These are phyloP conservation scores for Ramalina intermedia DNA, from an alignment of 495 filamentous ascomycete genomes.

Conservation along the genomic window DNA sequence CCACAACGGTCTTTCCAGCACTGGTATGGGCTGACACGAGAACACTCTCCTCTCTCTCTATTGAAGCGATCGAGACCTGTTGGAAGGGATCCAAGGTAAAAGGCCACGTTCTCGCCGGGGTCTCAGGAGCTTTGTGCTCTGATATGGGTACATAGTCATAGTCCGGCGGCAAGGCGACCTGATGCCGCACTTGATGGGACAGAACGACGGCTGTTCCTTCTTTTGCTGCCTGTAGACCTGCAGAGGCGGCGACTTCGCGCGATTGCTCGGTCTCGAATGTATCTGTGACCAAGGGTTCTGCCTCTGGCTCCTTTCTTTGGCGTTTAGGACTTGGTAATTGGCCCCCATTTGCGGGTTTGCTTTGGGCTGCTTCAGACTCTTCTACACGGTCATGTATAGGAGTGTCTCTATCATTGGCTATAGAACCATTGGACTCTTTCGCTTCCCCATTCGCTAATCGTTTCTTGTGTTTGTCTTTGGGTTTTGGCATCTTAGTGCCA, in stretches of 20 bases:
- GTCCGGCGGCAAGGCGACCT: conserved; percentile 84
- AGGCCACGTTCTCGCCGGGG: conserved; percentile 67
- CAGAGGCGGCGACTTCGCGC: conserved; percentile 66
- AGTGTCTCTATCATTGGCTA: conserved; percentile 36
- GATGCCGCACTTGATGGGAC: conserved; percentile 95
- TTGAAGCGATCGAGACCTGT: conserved; percentile 78
- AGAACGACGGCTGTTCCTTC: conserved; percentile 58
- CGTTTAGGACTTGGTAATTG: conserved; percentile 54
- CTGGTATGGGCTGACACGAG: conserved; percentile 93
- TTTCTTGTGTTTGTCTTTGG: conserved; percentile 59
- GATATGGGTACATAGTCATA: conserved; percentile 89
- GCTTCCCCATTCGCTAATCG: conserved; percentile 66
- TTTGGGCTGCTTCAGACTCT: conserved; percentile 16
- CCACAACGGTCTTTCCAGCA: conserved; percentile 95
- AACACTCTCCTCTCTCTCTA: conserved; percentile 89
- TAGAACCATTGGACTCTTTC: conserved; percentile 33
- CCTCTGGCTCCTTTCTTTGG: conserved; percentile 53
- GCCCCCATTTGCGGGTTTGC: conserved; percentile 11
- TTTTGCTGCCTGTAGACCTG: conserved; percentile 60
- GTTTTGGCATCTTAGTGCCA: conserved; percentile 21
- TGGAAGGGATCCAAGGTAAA: conserved; percentile 97
- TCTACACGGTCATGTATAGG: conserved; percentile 22
- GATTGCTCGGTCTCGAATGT: conserved; percentile 93
- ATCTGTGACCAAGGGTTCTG: conserved; percentile 79
- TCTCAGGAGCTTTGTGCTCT: conserved; percentile 70